phyloP scores from a whole-genome alignment of 345 rosid genomes.

The thale cress (Arabidopsis thaliana) region TAIR10.1 NC_003075.7:5248501-5249000 shows the following conservation, averaged over 20 bases:
- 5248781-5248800: too few species aligned
- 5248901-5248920: neutral
- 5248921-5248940: constrained; percentile 15
- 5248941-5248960: neutral
- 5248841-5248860: too few species aligned
- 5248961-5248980: neutral
- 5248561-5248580: too few species aligned
- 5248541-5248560: neutral
- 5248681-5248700: too few species aligned
- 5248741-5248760: too few species aligned
- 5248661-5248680: too few species aligned
- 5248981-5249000: constrained; percentile 14
- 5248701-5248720: too few species aligned
- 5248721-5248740: too few species aligned
- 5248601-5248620: neutral
- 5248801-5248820: too few species aligned
- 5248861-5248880: too few species aligned
- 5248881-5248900: neutral
- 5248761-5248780: too few species aligned
- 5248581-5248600: neutral
- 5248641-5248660: neutral
- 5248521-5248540: neutral
- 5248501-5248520: neutral
- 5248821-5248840: too few species aligned
- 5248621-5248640: neutral